A percentile compares a stretch with the other conserved stretches of the same genome.
phyloP scores from a whole-genome alignment of 129 eudicot genomes.

The Chrysanthemum seticuspe region DNA sequence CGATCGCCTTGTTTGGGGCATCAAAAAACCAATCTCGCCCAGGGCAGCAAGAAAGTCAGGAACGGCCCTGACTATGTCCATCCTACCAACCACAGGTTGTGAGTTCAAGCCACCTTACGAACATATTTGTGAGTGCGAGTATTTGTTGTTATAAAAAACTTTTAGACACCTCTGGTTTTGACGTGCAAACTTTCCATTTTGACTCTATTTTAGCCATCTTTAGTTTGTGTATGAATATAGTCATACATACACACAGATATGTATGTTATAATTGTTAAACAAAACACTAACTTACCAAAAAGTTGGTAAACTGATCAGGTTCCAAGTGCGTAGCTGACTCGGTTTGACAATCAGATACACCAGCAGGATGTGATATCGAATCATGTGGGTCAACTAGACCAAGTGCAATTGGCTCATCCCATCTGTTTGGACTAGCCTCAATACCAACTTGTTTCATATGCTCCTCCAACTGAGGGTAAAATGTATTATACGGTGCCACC shows the following conservation, averaged over 20 bases:
- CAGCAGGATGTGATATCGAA: conserved; percentile 42
- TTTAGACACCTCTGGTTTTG: no score
- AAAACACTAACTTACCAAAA: conserved; percentile 54
- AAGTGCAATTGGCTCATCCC: conserved; percentile 55
- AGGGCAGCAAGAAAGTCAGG: no score
- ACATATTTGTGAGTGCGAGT: no score
- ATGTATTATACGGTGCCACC: conserved; percentile 99
- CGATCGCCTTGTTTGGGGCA: no score
- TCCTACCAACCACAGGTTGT: no score
- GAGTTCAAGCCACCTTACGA: no score
- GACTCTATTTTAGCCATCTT: no score
- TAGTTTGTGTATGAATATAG: background rate
- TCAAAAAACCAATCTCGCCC: no score
- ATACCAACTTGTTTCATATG: conserved; percentile 91
- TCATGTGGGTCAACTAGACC: conserved; percentile 43
- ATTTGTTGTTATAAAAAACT: no score
- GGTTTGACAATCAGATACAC: conserved; percentile 42
- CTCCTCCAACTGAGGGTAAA: conserved; percentile 74
- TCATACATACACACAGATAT: background rate
- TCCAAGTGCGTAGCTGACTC: conserved; percentile 70
- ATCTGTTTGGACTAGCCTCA: conserved; percentile 63
- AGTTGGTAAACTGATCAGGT: conserved; percentile 82
- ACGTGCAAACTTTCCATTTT: no score
- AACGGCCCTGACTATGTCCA: no score
- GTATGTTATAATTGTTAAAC: background rate